phyloP scores from a whole-genome alignment of 2,329 filamentous ascomycete genomes.

The Hypoxylon sp. region DNA sequence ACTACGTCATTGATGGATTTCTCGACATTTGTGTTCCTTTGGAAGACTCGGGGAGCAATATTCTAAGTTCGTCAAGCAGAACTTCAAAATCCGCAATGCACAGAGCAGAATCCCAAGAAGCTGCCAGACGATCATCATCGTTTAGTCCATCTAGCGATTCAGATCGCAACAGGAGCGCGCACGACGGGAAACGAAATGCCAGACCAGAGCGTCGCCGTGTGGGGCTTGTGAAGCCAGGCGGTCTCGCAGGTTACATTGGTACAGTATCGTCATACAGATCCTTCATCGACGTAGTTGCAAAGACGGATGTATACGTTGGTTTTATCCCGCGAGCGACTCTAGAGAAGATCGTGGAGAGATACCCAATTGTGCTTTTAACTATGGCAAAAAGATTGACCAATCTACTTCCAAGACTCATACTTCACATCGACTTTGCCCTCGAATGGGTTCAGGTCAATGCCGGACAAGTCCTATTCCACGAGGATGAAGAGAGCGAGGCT shows the following conservation, averaged over 20 bases:
- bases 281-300: conserved; percentile 96
- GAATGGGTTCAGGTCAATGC: conserved; percentile 99
- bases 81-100: conserved; percentile 57
- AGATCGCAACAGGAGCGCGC: conserved; percentile 60
- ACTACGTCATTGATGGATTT: conserved; percentile 98
- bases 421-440: conserved; percentile 97
- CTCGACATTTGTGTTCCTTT: conserved; percentile 90
- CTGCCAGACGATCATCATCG: conserved; percentile 38
- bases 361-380: conserved; percentile 92
- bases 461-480: conserved; percentile 93
- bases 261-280: conserved; percentile 95
- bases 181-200: conserved; percentile 51
- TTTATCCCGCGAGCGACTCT: conserved; percentile 89
- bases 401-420: conserved; percentile 87
- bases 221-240: conserved; percentile 93
- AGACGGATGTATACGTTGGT: conserved; percentile 98
- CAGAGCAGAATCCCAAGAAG: conserved; percentile 51
- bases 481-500: conserved; percentile 95
- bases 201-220: conserved; percentile 75
- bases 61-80: conserved; percentile 58
- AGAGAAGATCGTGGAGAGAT: conserved; percentile 92
- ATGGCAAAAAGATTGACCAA: conserved; percentile 96
- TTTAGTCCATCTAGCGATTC: conserved; percentile 47
- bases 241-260: conserved; percentile 93
- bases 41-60: conserved; percentile 67